Evolutionary conservation across 306 rosid genomes (phyloP).

Genomic region (Glycine tomentella): DNA sequence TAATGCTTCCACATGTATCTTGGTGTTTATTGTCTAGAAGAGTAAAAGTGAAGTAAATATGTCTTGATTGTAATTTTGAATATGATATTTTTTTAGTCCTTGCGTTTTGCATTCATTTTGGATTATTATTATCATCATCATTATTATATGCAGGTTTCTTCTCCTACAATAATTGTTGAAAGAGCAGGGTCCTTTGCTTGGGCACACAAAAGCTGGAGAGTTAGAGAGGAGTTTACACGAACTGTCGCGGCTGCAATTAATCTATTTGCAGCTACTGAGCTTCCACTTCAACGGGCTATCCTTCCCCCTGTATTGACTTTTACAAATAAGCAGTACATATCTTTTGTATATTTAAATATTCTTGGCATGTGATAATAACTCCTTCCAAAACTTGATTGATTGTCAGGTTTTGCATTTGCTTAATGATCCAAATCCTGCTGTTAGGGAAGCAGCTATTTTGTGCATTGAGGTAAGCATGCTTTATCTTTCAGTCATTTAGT

Average conservation of each 20-base stretch:
- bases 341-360: slow-evolving; percentile 10
- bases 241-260: slow-evolving; percentile 93
- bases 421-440: slow-evolving; percentile 91
- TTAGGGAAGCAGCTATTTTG: slow-evolving; percentile 91
- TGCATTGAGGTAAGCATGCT: slow-evolving; percentile 82
- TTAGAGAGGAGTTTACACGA: slow-evolving; percentile 93
- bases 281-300: slow-evolving; percentile 91
- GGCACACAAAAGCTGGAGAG: slow-evolving; percentile 98
- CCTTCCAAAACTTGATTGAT: slow-evolving; percentile 33
- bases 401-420: slow-evolving; percentile 91
- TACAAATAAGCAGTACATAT: slow-evolving; percentile 20
- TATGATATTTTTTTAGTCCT: slow-evolving; percentile 16
- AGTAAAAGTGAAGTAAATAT: slow-evolving; percentile 19
- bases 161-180: slow-evolving; percentile 98
- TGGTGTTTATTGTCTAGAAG: slow-evolving; percentile 26
- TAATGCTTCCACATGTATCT: neutral
- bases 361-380: slow-evolving; percentile 34
- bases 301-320: slow-evolving; percentile 78
- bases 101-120: slow-evolving; percentile 22
- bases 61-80: slow-evolving; percentile 18
- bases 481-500: slow-evolving; percentile 37
- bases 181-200: slow-evolving; percentile 98
- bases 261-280: slow-evolving; percentile 93
- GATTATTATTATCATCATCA: neutral
- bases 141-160: slow-evolving; percentile 73